Evolutionary conservation across 129 eudicot species (phyloP).

Genomic region (Tagetes patula): DNA sequence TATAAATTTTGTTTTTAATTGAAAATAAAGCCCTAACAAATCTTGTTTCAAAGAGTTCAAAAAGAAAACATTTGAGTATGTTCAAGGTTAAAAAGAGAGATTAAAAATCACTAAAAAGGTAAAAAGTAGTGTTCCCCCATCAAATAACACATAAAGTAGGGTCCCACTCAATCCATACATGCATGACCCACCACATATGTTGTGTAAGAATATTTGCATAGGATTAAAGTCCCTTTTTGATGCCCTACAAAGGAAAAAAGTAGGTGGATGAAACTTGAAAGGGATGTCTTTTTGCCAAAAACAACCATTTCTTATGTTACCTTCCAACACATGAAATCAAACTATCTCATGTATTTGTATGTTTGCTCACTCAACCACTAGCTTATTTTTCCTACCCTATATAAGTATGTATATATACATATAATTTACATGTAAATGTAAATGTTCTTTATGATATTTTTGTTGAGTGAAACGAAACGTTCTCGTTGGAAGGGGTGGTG

Average conservation of each 20-base stretch:
- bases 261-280: neutral
- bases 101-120: neutral
- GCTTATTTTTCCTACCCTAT: neutral
- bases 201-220: constrained; percentile 18
- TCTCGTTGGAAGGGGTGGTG: too few species aligned
- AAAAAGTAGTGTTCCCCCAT: constrained; percentile 25
- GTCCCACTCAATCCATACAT: constrained; percentile 1
- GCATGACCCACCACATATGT: constrained; percentile 16
- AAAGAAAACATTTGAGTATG: neutral
- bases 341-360: neutral
- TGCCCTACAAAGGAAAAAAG: constrained; percentile 9
- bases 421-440: too few species aligned
- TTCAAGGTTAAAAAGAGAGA: neutral
- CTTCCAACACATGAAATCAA: constrained; percentile 26
- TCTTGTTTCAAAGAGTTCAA: neutral
- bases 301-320: constrained; percentile 27
- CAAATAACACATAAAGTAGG: constrained; percentile 12
- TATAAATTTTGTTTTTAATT: too few species aligned
- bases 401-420: too few species aligned
- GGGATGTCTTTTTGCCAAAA: constrained; percentile 33
- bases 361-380: neutral
- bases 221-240: constrained; percentile 24
- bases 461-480: too few species aligned
- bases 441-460: too few species aligned
- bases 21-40: too few species aligned